These are phyloP conservation scores for Bruguiera sexangula DNA, from an alignment of 345 rosid genomes.

Conservation along the genomic window DNA sequence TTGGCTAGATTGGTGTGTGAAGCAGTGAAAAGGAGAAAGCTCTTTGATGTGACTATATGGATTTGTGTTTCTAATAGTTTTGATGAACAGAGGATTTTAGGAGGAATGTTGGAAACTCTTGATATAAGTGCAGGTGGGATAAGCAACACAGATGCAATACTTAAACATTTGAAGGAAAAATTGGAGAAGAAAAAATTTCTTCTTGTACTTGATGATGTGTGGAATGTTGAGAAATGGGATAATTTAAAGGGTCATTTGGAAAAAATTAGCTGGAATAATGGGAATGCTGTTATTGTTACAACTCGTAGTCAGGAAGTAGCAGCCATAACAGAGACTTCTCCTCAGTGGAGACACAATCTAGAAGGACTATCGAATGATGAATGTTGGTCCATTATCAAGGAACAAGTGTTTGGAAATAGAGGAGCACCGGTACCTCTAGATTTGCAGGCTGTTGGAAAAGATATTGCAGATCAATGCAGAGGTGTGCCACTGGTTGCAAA, in stretches of 20 bases:
- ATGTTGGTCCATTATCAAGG: slow-evolving; percentile 21
- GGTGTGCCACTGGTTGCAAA: slow-evolving; percentile 21
- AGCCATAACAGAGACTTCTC: not conserved
- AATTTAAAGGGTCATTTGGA: slow-evolving; percentile 8
- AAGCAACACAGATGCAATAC: not conserved
- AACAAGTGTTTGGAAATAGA: not conserved
- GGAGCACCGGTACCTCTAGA: not conserved
- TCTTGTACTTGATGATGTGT: slow-evolving; percentile 25
- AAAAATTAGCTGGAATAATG: not conserved
- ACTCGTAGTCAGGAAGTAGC: slow-evolving; percentile 22
- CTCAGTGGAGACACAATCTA: not conserved
- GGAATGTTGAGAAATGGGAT: slow-evolving; percentile 19
- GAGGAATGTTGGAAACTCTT: slow-evolving; percentile 9
- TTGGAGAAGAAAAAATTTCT: slow-evolving; percentile 10
- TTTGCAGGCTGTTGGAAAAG: slow-evolving; percentile 15
- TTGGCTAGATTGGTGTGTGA: slow-evolving; percentile 12
- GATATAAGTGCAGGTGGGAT: not conserved
- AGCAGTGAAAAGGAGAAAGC: not conserved
- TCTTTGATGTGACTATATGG: slow-evolving; percentile 9
- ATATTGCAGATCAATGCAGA: slow-evolving; percentile 20
- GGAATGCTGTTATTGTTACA: slow-evolving; percentile 15
- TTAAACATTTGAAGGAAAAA: not conserved
- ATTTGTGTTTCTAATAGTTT: slow-evolving; percentile 16
- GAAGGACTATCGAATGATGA: not conserved
- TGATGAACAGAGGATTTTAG: not conserved